A percentile compares a stretch with the other conserved stretches of the same genome.
phyloP scores from a whole-genome alignment of 1,284 basidiomycete genomes.

The Melampsora occidentalis region DNA sequence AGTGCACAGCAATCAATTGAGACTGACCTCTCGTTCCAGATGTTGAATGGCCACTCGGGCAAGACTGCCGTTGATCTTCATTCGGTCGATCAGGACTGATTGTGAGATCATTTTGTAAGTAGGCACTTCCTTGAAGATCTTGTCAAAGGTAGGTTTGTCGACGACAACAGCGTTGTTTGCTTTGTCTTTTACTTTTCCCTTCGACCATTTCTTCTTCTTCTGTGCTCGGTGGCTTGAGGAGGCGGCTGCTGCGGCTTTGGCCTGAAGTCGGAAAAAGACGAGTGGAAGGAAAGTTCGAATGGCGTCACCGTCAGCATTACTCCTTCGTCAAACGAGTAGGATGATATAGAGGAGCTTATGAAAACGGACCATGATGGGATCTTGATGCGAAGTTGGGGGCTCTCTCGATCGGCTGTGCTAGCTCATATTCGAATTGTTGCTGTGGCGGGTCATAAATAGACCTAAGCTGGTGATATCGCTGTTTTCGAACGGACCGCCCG shows the following conservation, averaged over 20 bases:
- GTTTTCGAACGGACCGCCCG: too few species aligned
- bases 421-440: not conserved
- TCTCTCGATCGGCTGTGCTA: not conserved
- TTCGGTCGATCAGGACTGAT: slow-evolving; percentile 88
- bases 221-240: slow-evolving; percentile 71
- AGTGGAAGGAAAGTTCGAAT: not conserved
- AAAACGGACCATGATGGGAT: slow-evolving; percentile 3
- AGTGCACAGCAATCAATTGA: not conserved
- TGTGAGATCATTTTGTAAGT: slow-evolving; percentile 99
- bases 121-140: slow-evolving; percentile 97
- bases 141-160: slow-evolving; percentile 70
- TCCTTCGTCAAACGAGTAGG: not conserved
- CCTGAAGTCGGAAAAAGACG: not conserved
- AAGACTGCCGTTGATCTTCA: slow-evolving; percentile 92
- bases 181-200: slow-evolving; percentile 62
- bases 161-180: slow-evolving; percentile 78
- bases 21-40: slow-evolving; percentile 79
- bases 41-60: slow-evolving; percentile 90
- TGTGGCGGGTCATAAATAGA: not conserved
- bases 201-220: slow-evolving; percentile 99
- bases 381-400: not conserved
- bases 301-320: not conserved
- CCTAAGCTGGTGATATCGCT: slow-evolving; percentile 7
- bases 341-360: not conserved
- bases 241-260: slow-evolving; percentile 56